Conservation (phyloP, 2,329 filamentous ascomycete species). For the Calonectria pteridis region DNA sequence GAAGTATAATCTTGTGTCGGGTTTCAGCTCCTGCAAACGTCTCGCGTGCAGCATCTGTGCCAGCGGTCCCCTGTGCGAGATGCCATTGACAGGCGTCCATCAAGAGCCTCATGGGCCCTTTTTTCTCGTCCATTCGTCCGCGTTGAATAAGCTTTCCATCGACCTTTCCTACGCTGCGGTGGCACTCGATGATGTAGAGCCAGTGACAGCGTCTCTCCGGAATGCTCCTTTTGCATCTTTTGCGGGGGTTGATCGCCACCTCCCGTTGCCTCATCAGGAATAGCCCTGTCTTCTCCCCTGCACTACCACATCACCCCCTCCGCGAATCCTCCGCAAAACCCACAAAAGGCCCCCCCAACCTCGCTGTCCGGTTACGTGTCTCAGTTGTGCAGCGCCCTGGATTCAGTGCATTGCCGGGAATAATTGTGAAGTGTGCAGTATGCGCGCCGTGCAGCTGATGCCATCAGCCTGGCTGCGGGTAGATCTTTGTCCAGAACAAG, state of each 20-base stretch:
- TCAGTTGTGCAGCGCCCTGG: neutral
- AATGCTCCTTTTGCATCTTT: neutral
- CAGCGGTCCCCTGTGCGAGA: neutral
- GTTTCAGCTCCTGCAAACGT: neutral
- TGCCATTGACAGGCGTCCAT: neutral
- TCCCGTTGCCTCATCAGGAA: neutral
- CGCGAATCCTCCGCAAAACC: neutral
- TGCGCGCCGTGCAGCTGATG: neutral
- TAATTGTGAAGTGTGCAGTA: neutral
- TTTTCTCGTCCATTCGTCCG: neutral
- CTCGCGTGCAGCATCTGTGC: neutral
- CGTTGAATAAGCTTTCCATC: neutral
- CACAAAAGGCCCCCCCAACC: neutral
- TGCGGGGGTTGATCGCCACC: constrained; percentile 3
- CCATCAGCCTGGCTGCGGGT: neutral
- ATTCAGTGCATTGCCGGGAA: neutral
- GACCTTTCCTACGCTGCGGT: constrained; percentile 5
- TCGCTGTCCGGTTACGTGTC: neutral
- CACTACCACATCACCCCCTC: neutral
- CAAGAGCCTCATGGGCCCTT: neutral
- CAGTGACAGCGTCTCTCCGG: neutral
- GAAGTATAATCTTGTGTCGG: constrained; percentile 6
- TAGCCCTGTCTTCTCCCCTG: neutral
- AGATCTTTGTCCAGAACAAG: neutral
- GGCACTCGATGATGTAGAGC: neutral